A percentile compares a stretch with the other conserved stretches of the same genome.
These are phyloP conservation scores for Colletotrichum coccodes DNA, from an alignment of 2,329 filamentous ascomycete species.

Conservation along the genomic window DNA sequence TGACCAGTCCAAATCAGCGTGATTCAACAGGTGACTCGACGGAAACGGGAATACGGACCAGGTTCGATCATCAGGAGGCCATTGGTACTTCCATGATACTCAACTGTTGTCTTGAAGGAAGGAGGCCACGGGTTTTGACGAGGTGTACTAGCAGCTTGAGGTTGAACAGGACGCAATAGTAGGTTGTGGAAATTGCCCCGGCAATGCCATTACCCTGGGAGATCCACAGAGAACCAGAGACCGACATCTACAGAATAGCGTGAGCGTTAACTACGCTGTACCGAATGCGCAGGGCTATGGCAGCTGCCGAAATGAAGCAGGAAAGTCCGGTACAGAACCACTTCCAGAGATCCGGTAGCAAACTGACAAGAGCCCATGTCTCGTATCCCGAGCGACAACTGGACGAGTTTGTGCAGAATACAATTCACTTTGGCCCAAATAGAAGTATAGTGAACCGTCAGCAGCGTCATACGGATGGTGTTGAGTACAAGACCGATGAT, in stretches of 20 bases:
- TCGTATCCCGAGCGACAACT: constrained; percentile 61
- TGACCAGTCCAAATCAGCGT: constrained; percentile 37
- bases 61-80: constrained; percentile 66
- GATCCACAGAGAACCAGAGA: constrained; percentile 46
- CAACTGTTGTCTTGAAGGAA: constrained; percentile 53
- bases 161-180: constrained; percentile 68
- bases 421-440: constrained; percentile 71
- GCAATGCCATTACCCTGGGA: constrained; percentile 48
- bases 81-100: constrained; percentile 65
- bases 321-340: constrained; percentile 44
- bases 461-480: constrained; percentile 66
- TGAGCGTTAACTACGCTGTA: constrained; percentile 49
- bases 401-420: constrained; percentile 55
- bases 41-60: constrained; percentile 47
- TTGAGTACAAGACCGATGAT: constrained; percentile 68
- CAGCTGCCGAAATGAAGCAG: constrained; percentile 40
- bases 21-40: neutral
- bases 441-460: constrained; percentile 69
- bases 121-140: constrained; percentile 55
- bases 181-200: constrained; percentile 55
- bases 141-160: constrained; percentile 60
- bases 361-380: constrained; percentile 61
- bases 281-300: constrained; percentile 44
- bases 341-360: constrained; percentile 55
- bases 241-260: constrained; percentile 38